Evolutionary conservation across 2,329 filamentous ascomycete genomes (phyloP).

Genomic region (Colletotrichum aenigma): DNA sequence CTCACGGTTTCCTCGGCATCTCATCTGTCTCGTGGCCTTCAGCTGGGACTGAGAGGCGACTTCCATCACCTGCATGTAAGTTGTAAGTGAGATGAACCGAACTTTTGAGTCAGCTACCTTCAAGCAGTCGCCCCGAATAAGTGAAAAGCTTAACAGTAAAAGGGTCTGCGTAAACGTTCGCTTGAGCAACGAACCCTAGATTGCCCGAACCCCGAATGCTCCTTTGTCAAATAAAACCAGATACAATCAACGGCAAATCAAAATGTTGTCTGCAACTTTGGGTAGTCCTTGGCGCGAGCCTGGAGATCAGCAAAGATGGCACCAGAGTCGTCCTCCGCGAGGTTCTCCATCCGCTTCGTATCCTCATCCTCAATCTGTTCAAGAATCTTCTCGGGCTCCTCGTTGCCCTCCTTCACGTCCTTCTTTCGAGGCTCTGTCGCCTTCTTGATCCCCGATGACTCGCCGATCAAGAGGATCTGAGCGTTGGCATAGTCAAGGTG

Average conservation of each 20-base stretch:
- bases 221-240: neutral
- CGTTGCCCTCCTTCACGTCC: conserved; percentile 63
- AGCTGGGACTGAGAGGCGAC: neutral
- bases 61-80: neutral
- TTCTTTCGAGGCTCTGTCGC: conserved; percentile 59
- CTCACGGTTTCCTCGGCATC: neutral
- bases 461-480: conserved; percentile 81
- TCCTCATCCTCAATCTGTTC: conserved; percentile 80
- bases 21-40: neutral
- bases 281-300: conserved; percentile 62
- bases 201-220: neutral
- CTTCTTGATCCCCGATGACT: conserved; percentile 61
- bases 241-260: conserved; percentile 12
- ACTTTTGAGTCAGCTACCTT: neutral
- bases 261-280: conserved; percentile 65
- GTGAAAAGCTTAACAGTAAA: neutral
- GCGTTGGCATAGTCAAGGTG: conserved; percentile 77
- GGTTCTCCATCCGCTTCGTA: conserved; percentile 62
- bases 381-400: conserved; percentile 72
- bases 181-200: neutral
- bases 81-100: neutral
- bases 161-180: neutral
- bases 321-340: conserved; percentile 50
- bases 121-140: neutral
- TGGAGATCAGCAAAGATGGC: conserved; percentile 54